phyloP scores from a whole-genome alignment of 192 early-diverging fungal species.

The Phycomyces nitens region DNA sequence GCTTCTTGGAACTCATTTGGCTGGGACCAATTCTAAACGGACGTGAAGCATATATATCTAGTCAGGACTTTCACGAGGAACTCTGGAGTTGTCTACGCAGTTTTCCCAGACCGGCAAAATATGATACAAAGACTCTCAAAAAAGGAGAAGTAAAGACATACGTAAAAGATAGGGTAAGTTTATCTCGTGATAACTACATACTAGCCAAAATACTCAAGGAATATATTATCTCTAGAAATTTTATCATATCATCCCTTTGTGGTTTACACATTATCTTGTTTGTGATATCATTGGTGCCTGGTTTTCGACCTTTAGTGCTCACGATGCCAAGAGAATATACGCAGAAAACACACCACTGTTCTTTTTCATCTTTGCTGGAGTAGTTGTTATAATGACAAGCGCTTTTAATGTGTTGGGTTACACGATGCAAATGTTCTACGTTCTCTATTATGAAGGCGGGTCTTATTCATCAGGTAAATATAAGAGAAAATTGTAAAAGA shows the following conservation, averaged over 20 bases:
- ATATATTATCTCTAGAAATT: constrained; percentile 7
- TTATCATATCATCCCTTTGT: constrained; percentile 9
- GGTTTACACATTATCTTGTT: not conserved
- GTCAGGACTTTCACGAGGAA: constrained; percentile 6
- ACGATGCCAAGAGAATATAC: not conserved
- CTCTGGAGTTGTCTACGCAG: constrained; percentile 22
- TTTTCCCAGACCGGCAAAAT: constrained; percentile 20
- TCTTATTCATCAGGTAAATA: constrained; percentile 11
- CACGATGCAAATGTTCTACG: constrained; percentile 1
- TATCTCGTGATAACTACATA: not conserved
- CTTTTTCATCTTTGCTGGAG: not conserved
- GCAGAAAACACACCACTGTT: constrained; percentile 1
- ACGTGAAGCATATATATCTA: constrained; percentile 5
- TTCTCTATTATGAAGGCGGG: constrained; percentile 3
- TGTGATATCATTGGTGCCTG: constrained; percentile 9
- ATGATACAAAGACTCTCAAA: not conserved
- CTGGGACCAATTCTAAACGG: constrained; percentile 13
- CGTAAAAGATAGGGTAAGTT: constrained; percentile 16
- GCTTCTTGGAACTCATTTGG: constrained; percentile 23
- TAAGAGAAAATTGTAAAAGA: not conserved
- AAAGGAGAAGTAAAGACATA: too few relatives aligned
- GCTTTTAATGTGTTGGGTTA: constrained; percentile 9
- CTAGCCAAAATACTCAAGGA: not conserved
- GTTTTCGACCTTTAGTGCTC: constrained; percentile 2
- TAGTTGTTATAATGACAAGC: not conserved